phyloP scores from a whole-genome alignment of 2,329 filamentous ascomycete genomes.

The Nemania sp. region DNA sequence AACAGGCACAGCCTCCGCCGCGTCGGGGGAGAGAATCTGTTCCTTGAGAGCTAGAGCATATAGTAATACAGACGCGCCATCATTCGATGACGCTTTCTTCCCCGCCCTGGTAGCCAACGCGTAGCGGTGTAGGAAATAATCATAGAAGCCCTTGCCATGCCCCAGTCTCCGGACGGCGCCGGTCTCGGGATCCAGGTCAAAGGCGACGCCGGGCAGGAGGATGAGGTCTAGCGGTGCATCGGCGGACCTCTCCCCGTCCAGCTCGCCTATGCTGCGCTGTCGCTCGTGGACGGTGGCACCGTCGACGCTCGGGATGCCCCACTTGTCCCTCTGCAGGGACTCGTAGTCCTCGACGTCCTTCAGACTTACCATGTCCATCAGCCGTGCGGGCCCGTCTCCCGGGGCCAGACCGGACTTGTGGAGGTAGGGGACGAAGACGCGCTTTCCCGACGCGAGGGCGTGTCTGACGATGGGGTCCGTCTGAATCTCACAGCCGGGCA shows the following conservation, averaged over 20 bases:
- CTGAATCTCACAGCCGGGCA: constrained; percentile 85
- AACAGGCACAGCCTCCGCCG: constrained; percentile 70
- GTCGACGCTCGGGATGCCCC: constrained; percentile 91
- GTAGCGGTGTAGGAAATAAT: constrained; percentile 85
- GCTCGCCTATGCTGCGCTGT: constrained; percentile 73
- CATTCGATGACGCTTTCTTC: constrained; percentile 41
- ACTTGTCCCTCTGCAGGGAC: constrained; percentile 75
- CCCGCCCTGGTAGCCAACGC: constrained; percentile 46
- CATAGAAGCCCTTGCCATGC: constrained; percentile 97
- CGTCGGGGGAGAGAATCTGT: constrained; percentile 70
- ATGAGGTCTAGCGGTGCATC: constrained; percentile 75
- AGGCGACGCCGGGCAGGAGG: constrained; percentile 90
- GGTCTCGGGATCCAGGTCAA: constrained; percentile 65
- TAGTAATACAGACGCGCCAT: constrained; percentile 52
- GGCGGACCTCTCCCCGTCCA: constrained; percentile 50
- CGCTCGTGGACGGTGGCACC: constrained; percentile 66
- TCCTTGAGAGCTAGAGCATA: constrained; percentile 84
- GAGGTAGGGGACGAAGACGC: constrained; percentile 90
- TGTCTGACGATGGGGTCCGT: constrained; percentile 82
- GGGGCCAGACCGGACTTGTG: constrained; percentile 61
- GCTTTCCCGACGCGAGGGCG: constrained; percentile 76
- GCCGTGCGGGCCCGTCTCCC: constrained; percentile 59
- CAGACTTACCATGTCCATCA: constrained; percentile 96
- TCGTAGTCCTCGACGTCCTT: constrained; percentile 76
- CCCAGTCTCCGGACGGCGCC: constrained; percentile 74